Percentiles rank a stretch among this genome's conserved stretches.
Conservation (phyloP, 805 yeast species). For the Saccharomycopsis oosterbeekiorum region DNA sequence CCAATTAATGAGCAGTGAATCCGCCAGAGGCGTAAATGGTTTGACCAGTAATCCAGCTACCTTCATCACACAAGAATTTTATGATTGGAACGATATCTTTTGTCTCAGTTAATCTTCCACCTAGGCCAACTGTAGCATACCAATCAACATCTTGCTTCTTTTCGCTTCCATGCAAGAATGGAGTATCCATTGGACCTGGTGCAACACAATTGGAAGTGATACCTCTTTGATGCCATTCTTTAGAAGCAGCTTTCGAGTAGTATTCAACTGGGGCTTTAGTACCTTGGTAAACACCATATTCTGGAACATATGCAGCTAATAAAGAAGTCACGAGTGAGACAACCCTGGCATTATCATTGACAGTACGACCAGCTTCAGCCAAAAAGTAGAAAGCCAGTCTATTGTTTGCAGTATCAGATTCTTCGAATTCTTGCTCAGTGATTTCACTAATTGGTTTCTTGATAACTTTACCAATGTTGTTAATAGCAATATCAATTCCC, state of each 20-base stretch:
- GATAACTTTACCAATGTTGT: slow-evolving; percentile 57
- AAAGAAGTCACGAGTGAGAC: slow-evolving; percentile 52
- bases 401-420: slow-evolving; percentile 44
- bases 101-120: slow-evolving; percentile 44
- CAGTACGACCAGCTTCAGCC: slow-evolving; percentile 42
- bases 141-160: slow-evolving; percentile 40
- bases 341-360: slow-evolving; percentile 44
- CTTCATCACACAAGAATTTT: slow-evolving; percentile 51
- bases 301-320: slow-evolving; percentile 53
- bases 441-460: slow-evolving; percentile 49
- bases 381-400: slow-evolving; percentile 54
- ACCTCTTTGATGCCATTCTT: slow-evolving; percentile 37
- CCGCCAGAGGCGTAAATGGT: slow-evolving; percentile 58
- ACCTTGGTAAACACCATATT: slow-evolving; percentile 46
- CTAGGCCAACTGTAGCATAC: slow-evolving; percentile 42
- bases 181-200: slow-evolving; percentile 62
- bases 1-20: slow-evolving; percentile 44
- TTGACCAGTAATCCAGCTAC: slow-evolving; percentile 65
- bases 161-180: slow-evolving; percentile 56
- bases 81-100: slow-evolving; percentile 56
- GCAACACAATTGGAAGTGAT: slow-evolving; percentile 49
- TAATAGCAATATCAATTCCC: slow-evolving; percentile 56
- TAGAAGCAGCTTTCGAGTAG: slow-evolving; percentile 44
- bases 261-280: slow-evolving; percentile 47
- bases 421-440: slow-evolving; percentile 44